These are phyloP conservation scores for Scleroderma bovista DNA, from an alignment of 768 basidiomycete species.

Conservation along the genomic window DNA sequence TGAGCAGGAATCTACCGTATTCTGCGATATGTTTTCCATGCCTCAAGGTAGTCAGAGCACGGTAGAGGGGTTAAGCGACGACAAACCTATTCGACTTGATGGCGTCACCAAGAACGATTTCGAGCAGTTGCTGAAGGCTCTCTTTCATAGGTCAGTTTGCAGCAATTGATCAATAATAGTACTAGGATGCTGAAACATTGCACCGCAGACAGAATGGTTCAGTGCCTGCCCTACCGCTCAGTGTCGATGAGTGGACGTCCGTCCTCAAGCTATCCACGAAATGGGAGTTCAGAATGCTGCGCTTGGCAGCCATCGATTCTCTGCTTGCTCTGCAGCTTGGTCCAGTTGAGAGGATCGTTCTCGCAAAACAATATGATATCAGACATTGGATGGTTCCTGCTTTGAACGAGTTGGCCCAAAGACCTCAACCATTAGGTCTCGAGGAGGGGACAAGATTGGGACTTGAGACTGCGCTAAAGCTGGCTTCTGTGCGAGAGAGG, in stretches of 20 bases:
- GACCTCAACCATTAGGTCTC: slow-evolving; percentile 4
- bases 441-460: slow-evolving; percentile 28
- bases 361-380: slow-evolving; percentile 27
- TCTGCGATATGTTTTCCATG: slow-evolving; percentile 9
- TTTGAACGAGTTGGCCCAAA: slow-evolving; percentile 26
- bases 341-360: slow-evolving; percentile 28
- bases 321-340: slow-evolving; percentile 8
- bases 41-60: background rate
- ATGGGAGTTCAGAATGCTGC: slow-evolving; percentile 31
- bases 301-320: slow-evolving; percentile 21
- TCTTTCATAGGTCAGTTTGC: slow-evolving; percentile 2
- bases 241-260: slow-evolving; percentile 29
- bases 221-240: background rate
- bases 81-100: slow-evolving; percentile 13
- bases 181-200: background rate
- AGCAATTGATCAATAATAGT: background rate
- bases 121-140: slow-evolving; percentile 7
- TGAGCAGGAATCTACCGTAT: slow-evolving; percentile 10
- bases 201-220: background rate
- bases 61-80: slow-evolving; percentile 9
- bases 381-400: slow-evolving; percentile 33
- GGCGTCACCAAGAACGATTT: slow-evolving; percentile 11
- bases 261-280: slow-evolving; percentile 33
- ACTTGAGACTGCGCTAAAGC: slow-evolving; percentile 8
- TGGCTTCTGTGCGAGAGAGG: slow-evolving; percentile 10